Base-by-base conservation (phyloP, 2,329 filamentous ascomycete genomes). In the Thelonectria olida region DNA sequence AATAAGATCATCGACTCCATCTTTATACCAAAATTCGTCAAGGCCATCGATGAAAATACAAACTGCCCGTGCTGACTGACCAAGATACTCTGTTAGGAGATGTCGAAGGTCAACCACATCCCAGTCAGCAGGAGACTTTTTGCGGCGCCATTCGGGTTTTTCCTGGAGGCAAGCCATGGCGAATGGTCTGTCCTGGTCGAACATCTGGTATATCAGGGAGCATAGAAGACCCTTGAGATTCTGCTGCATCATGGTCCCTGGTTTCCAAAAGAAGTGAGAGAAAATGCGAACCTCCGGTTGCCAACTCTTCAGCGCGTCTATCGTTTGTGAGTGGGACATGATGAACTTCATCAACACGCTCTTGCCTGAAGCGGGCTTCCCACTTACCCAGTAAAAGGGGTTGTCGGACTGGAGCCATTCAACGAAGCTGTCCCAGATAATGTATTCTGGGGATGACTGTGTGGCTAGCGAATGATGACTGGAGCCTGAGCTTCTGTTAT, bases 281-380 rank as follows among this genome's bases (percentile, higher is more conserved):
- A 68, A 13, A 0, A 73, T 45, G 0, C 65, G 6, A 1, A 64
- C 51, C 2, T 47, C 36, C 0, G 45, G 6, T 1, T 42, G 58
- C 73, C 74, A 76, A 2, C 22, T 3, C 2, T 58, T 9, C 6
- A 78, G 58, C 1, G 38, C 9, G 2, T 41, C 8, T 5, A 12
- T 19, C 0, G 70, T 75, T 5, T 45, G 13, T 3, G 50, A n/a
- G 12, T 71, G 44, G 1, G 58, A 28, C 2, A 63, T 13, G 10
- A 77, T 39, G 44, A 69, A 76, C 38, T 74, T 76, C 51, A 76
- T 68, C 28, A 78, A 49, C 0, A 72, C 76, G 9, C 65, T 72
- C 42, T 78, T 78, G 1, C 76, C 75, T 12, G 38, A 41, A 2
- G 38, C 38, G 9, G 38, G 13, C 38, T 41, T 41, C 6, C 38